Base-by-base conservation (phyloP, 192 early-diverging fungal species). In the Backusella macrospora region DNA sequence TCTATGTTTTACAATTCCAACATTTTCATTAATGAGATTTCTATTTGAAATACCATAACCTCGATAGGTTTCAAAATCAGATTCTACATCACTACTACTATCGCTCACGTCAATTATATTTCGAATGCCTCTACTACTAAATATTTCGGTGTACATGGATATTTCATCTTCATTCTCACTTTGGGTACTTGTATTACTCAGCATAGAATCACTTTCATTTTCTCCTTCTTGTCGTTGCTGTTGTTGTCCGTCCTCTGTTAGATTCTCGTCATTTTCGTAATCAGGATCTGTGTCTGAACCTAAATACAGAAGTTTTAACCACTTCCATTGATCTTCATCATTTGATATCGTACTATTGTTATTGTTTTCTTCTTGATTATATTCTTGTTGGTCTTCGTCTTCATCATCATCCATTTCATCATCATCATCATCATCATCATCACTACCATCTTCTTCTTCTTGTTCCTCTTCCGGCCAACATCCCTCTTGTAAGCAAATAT, bases 81-180 rank as follows among this genome's bases (percentile, higher is more conserved):
- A 42, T 6, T 73, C 62, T 21, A 26, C 34, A 12, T 70, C 44
- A 0, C 72, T 78, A 5, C 78, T 68, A 0, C 78, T 68, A 0
- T 82, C 77, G 14, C 77, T 74, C 39, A 75, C 72, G 13, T 59
- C 52, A 59, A 59, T 59, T 9, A 59, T 59, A 23, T 59, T 9
- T 59, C 52, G 52, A 59, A 59, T 59, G 3, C 52, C 52, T 59
- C 52, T 21, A 9, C 52, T 59, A 21, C 52, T 59, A 26, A 59
- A 59, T 59, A 59, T 59, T 26, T 59, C 52, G 21, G 52, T 59
- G n/a, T 59, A 59, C 64, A 65, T 71, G 29, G 70, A 48, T 42
- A 46, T 59, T n/a, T 71, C 48, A 23, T 71, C 48, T 18, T 69
- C 67, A 16, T 46, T 4, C 21, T 34, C 49, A 23, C 66, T 74